Base-by-base conservation (phyloP, 768 basidiomycete species). In the Tulasnella sp. region DNA sequence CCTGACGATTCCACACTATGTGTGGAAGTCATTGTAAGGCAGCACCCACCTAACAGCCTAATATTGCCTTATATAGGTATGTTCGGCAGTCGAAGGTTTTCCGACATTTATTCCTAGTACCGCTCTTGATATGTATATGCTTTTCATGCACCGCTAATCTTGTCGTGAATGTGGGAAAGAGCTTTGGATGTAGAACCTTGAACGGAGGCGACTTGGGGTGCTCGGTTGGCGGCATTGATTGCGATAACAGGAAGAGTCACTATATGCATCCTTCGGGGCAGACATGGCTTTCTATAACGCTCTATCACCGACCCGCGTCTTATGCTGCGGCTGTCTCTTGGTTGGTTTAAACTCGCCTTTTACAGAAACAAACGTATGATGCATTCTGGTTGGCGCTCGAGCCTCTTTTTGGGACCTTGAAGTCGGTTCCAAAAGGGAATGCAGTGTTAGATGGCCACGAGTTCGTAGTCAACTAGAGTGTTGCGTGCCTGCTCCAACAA, bases 191-290 rank as follows among this genome's bases (percentile, higher is more conserved):
- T 89, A 29, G 71, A 70, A n/a, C 67, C 75, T 26, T 83, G 45
- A 79, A 91, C 65, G 80, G 30, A 76, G 85, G 67, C 84, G 95
- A 61, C 80, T 97, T 58, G 79, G 88, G 43, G 83, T 96, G 9
- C 88, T 81, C 62, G 96, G 95, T 64, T 99, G 96, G 96, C 88
- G 97, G 1, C 95, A 98, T 73, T 84, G 93, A 67, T 77, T 89
- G 59, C 86, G 96, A 53, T 80, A 85, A 64, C 96, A 99, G 70
- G 92, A 93, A 66, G 92, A 83, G 53, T 96, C 70, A 91, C 88
- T 66, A 98, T 99, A 71, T 71, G 97, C 63, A 84, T 93, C 54
- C 75, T 98, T 53, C 84, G 96, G 51, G 96, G 98, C 67, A 95
- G 96, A 8, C 95, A 92, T 17, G 95, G 94, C 3, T 95, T 89